phyloP scores from a whole-genome alignment of 2,329 filamentous ascomycete genomes.

The Colletotrichum sp. region DNA sequence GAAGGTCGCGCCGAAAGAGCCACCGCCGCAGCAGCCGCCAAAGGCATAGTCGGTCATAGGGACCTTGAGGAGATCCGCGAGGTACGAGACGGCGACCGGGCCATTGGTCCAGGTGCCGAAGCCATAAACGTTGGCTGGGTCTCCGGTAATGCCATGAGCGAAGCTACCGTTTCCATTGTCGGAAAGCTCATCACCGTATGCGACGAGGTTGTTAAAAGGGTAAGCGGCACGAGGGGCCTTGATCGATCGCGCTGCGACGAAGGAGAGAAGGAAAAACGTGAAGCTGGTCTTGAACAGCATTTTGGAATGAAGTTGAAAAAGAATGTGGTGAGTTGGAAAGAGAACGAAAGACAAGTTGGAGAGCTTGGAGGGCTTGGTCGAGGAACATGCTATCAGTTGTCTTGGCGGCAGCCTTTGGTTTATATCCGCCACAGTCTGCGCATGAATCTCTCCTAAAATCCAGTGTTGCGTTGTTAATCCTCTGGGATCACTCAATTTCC shows the following conservation, averaged over 20 bases:
- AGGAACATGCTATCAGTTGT: not conserved
- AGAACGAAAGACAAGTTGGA: not conserved
- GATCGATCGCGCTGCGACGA: not conserved
- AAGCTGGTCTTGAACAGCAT: not conserved
- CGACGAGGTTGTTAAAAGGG: not conserved
- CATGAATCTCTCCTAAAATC: not conserved
- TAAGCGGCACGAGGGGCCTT: not conserved
- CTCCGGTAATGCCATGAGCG: not conserved
- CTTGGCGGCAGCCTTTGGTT: not conserved
- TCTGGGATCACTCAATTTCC: not conserved
- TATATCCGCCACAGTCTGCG: not conserved
- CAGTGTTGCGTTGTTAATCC: not conserved
- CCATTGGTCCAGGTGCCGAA: constrained; percentile 3
- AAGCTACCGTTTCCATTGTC: not conserved
- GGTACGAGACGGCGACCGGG: not conserved
- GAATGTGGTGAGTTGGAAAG: not conserved
- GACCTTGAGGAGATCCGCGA: not conserved
- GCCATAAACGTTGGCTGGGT: constrained; percentile 1
- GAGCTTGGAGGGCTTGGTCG: not conserved
- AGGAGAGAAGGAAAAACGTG: not conserved
- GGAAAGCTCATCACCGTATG: not conserved
- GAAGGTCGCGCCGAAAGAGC: not conserved
- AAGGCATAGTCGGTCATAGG: not conserved
- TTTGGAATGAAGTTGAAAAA: not conserved
- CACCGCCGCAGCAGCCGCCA: not conserved